These are phyloP conservation scores for Cladophialophora psammophila DNA, from an alignment of 2,329 filamentous ascomycete genomes.

Conservation along the genomic window DNA sequence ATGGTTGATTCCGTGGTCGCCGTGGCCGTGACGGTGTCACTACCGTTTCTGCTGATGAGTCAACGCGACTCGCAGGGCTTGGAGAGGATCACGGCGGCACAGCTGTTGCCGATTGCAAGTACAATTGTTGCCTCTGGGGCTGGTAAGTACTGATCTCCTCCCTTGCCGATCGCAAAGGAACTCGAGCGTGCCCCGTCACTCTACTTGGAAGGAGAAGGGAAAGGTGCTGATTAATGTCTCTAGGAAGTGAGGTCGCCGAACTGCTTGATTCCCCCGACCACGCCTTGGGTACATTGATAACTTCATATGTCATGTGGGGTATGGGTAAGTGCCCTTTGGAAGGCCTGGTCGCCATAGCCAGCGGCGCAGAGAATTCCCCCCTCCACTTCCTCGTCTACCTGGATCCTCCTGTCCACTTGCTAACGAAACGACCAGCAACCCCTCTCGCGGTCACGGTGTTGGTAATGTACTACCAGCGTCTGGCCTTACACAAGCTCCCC, in stretches of 20 bases:
- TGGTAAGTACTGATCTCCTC: conserved; percentile 48
- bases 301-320: conserved; percentile 75
- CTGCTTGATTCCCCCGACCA: conserved; percentile 61
- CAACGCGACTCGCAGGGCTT: conserved; percentile 55
- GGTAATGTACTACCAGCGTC: conserved; percentile 73
- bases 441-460: conserved; percentile 69
- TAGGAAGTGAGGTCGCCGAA: conserved; percentile 63
- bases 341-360: no score
- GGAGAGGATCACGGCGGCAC: conserved; percentile 69
- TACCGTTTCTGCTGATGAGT: conserved; percentile 56
- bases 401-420: background rate
- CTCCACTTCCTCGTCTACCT: background rate
- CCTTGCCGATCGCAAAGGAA: background rate
- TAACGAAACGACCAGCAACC: conserved; percentile 18
- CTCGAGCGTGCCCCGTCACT: no score
- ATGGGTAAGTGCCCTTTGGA: conserved; percentile 46
- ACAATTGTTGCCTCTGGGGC: conserved; percentile 71
- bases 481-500: conserved; percentile 73
- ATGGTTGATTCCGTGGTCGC: conserved; percentile 64
- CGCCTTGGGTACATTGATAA: conserved; percentile 68
- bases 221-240: background rate
- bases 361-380: no score
- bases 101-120: conserved; percentile 72
- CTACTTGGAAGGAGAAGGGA: background rate
- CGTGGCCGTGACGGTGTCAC: conserved; percentile 61